phyloP scores from a whole-genome alignment of 2,329 filamentous ascomycete species.

The Colletotrichum chrysophilum region DNA sequence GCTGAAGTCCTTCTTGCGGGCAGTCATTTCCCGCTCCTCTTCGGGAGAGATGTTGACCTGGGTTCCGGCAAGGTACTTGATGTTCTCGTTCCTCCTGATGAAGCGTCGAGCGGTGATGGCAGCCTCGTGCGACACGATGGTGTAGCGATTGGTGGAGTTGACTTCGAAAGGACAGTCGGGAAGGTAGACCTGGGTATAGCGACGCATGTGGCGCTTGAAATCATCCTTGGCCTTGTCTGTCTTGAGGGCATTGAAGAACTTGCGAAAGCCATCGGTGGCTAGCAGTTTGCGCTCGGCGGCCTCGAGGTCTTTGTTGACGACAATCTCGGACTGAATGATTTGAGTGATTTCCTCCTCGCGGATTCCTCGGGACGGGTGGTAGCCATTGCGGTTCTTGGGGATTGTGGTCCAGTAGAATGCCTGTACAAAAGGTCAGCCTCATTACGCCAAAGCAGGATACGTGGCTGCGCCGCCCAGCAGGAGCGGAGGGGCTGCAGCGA shows the following conservation, averaged over 20 bases:
- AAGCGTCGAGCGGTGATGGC: conserved; percentile 80
- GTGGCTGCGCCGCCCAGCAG: background rate
- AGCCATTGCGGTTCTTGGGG: conserved; percentile 89
- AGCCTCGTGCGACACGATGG: conserved; percentile 88
- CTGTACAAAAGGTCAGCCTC: conserved; percentile 48
- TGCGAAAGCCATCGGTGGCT: conserved; percentile 73
- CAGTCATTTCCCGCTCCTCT: conserved; percentile 82
- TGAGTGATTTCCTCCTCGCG: conserved; percentile 66
- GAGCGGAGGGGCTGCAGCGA: background rate
- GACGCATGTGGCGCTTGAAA: conserved; percentile 83
- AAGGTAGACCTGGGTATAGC: conserved; percentile 91
- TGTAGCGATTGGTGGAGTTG: conserved; percentile 89
- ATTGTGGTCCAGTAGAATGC: conserved; percentile 97
- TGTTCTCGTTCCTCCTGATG: conserved; percentile 81
- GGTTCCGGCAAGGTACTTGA: conserved; percentile 91
- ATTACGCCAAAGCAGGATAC: conserved; percentile 21
- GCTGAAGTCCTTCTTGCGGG: conserved; percentile 91
- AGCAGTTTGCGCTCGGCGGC: conserved; percentile 77
- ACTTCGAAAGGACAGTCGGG: conserved; percentile 96
- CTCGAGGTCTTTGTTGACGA: conserved; percentile 74
- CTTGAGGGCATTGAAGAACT: conserved; percentile 71
- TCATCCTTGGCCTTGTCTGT: conserved; percentile 81
- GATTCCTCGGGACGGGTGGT: conserved; percentile 82
- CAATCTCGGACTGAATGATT: conserved; percentile 68
- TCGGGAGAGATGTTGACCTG: conserved; percentile 92